Percentiles rank a stretch among this genome's conserved stretches.
Conservation (phyloP, 208 protist genomes). For the Leishmania braziliensis region DNA sequence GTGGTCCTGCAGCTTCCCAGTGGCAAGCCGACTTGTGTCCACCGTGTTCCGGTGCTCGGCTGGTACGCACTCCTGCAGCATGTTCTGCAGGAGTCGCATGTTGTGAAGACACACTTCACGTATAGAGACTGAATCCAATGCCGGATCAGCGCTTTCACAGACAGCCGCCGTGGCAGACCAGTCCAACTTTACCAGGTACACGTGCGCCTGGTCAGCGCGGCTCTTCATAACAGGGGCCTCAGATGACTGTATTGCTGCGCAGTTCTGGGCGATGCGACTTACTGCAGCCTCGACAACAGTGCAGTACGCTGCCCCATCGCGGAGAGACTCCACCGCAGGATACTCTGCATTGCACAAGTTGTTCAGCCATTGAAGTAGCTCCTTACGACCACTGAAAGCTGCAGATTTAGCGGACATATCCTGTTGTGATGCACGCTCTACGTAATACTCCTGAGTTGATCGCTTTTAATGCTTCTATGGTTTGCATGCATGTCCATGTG, state of each 20-base stretch:
- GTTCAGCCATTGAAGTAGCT: slow-evolving; percentile 84
- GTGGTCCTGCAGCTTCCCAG: slow-evolving; percentile 86
- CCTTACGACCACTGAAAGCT: slow-evolving; percentile 56
- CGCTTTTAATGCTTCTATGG: slow-evolving; percentile 1
- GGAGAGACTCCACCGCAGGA: slow-evolving; percentile 76
- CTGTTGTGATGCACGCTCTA: background rate
- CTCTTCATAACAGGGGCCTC: slow-evolving; percentile 33
- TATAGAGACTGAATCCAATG: slow-evolving; percentile 52
- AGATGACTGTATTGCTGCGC: slow-evolving; percentile 24
- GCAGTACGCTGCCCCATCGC: slow-evolving; percentile 84
- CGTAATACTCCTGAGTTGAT: background rate
- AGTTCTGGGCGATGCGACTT: slow-evolving; percentile 68
- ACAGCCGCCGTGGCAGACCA: slow-evolving; percentile 60
- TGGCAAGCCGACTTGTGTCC: slow-evolving; percentile 60
- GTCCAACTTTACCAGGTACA: slow-evolving; percentile 45
- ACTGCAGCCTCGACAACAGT: slow-evolving; percentile 75
- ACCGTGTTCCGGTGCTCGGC: slow-evolving; percentile 49
- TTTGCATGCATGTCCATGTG: background rate
- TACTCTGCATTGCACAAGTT: slow-evolving; percentile 77
- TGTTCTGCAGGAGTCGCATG: slow-evolving; percentile 66
- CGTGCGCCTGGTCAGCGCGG: slow-evolving; percentile 21
- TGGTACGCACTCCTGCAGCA: slow-evolving; percentile 67
- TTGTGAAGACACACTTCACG: slow-evolving; percentile 61
- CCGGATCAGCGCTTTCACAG: slow-evolving; percentile 64
- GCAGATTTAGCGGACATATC: slow-evolving; percentile 21